These are phyloP conservation scores for Avena eriantha DNA, from an alignment of 176 grass and related monocot genomes.

Conservation along the genomic window DNA sequence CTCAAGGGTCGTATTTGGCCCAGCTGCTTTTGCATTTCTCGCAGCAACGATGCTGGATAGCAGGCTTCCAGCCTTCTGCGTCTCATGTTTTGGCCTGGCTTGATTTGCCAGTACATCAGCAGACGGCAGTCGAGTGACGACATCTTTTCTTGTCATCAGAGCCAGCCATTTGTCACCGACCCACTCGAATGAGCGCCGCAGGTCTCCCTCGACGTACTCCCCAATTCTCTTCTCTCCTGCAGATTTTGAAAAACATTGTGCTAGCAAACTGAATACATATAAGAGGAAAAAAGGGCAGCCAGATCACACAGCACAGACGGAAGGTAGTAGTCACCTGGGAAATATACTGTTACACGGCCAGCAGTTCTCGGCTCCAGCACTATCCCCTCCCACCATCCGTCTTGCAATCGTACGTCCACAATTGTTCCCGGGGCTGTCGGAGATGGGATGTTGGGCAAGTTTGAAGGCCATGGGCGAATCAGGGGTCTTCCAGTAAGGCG, in stretches of 20 bases:
- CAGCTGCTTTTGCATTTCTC: not conserved
- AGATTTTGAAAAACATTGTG: not conserved
- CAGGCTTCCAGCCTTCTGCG: not conserved
- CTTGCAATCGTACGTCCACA: slow-evolving; percentile 55
- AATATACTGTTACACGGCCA: slow-evolving; percentile 46
- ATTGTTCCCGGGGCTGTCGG: slow-evolving; percentile 40
- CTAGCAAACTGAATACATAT: not conserved
- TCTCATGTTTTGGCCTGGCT: not conserved
- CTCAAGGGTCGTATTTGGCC: not conserved
- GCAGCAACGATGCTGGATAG: not conserved
- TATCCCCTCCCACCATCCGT: slow-evolving; percentile 83
- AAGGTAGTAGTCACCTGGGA: slow-evolving; percentile 57
- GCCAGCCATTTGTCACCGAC: slow-evolving; percentile 46
- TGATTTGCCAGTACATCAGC: not conserved
- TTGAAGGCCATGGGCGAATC: slow-evolving; percentile 45
- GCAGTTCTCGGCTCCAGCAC: slow-evolving; percentile 40
- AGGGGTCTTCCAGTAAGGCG: slow-evolving; percentile 49
- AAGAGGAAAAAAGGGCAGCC: not conserved
- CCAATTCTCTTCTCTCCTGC: slow-evolving; percentile 54
- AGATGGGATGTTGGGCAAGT: not conserved
- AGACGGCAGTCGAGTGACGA: slow-evolving; percentile 22
- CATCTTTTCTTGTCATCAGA: slow-evolving; percentile 49
- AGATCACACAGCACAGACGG: not conserved
- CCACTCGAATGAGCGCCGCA: slow-evolving; percentile 69
- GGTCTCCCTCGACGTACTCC: slow-evolving; percentile 19